Conservation (phyloP, 2,329 filamentous ascomycete genomes). For the Bimuria novae-zelandiae region DNA sequence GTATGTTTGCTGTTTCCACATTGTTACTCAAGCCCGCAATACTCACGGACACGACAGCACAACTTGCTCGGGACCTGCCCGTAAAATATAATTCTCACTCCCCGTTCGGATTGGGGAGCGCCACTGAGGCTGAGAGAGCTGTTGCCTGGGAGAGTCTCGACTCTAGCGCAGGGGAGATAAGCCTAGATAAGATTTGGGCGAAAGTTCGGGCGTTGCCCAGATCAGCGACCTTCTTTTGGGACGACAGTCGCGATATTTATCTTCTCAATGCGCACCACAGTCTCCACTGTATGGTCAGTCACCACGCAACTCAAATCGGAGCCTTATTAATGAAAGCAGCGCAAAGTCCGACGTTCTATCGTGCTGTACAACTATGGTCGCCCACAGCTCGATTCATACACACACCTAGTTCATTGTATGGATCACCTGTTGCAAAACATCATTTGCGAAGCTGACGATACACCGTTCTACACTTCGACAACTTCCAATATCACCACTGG, state of each 20-base stretch:
- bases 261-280: constrained; percentile 2
- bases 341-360: not conserved
- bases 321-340: not conserved
- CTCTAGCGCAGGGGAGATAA: not conserved
- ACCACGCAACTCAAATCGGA: not conserved
- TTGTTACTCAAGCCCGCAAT: not conserved
- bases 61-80: not conserved
- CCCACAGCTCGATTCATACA: not conserved
- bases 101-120: not conserved
- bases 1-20: not conserved
- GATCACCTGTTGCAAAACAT: constrained; percentile 1
- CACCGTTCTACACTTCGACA: constrained; percentile 1
- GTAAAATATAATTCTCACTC: constrained; percentile 1
- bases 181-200: not conserved
- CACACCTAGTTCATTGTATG: not conserved
- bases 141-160: not conserved
- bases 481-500: not conserved
- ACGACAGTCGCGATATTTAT: not conserved
- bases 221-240: not conserved
- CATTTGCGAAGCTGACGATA: constrained; percentile 1
- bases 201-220: not conserved
- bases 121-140: not conserved
- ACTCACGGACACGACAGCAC: not conserved
- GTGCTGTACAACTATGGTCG: not conserved
- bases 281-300: not conserved